A percentile compares a stretch with the other conserved stretches of the same genome.
Evolutionary conservation across 78 protist species (phyloP).

Genomic region (Planoprotostelium fungivorum): DNA sequence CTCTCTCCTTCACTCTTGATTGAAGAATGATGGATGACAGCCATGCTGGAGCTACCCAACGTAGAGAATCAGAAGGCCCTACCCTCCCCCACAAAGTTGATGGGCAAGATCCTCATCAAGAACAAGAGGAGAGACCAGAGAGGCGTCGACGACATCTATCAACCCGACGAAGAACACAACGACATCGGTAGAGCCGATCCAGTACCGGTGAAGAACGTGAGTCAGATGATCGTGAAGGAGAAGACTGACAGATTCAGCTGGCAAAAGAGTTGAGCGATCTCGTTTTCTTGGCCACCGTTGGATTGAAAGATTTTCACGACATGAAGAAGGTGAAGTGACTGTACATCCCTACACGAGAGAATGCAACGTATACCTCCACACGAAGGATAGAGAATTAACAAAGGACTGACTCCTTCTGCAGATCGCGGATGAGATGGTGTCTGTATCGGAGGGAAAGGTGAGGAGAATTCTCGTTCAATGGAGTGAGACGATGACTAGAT

Average conservation of each 20-base stretch:
- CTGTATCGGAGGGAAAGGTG: conserved; percentile 43
- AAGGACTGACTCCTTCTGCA: too few species aligned
- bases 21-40: too few species aligned
- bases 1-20: too few species aligned
- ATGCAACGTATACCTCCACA: too few species aligned
- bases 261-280: not conserved
- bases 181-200: not conserved
- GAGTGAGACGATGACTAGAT: not conserved
- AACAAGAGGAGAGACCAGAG: not conserved
- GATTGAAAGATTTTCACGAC: not conserved
- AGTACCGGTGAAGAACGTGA: not conserved
- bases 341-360: not conserved
- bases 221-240: not conserved
- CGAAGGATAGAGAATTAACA: too few species aligned
- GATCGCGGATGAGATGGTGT: not conserved
- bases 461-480: not conserved
- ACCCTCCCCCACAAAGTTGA: not conserved
- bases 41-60: too few species aligned
- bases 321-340: not conserved
- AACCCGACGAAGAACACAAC: not conserved
- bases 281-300: not conserved
- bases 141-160: not conserved
- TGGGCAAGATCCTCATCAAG: not conserved
- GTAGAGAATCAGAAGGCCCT: not conserved
- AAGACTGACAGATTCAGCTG: not conserved